Base-by-base conservation (phyloP, 139 green algal species). In the Volvox africanus region DNA sequence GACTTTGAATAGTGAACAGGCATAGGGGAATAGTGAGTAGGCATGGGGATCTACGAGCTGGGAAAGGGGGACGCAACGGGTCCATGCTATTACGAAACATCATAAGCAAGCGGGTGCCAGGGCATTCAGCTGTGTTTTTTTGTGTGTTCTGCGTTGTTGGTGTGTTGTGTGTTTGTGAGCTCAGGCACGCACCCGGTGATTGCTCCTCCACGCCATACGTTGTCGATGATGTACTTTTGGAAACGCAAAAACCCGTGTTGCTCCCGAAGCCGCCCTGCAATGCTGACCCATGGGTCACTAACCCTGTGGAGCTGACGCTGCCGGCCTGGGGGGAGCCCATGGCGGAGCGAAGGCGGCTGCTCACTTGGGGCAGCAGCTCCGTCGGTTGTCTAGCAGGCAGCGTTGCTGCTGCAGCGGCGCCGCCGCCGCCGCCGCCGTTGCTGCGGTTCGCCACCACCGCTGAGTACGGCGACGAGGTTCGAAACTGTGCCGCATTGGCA, bases 381-480 rank as follows among this genome's bases (percentile, higher is more conserved):
- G 44, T 55, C 44, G 44, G 9, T 55, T 55, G 44, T 9, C 44
- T 55, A 55, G 44, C 44, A 55, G 44, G 44, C 44, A 55, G 44
- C 44, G 85, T 68, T 80, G 67, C 26, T 67, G 85, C 16, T 26
- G 82, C 82, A n/a, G 5, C 62, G 28, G 5, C 62, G 1, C 19
- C 61, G 62, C 30, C 5, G 19, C 78, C 78, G 35, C 16, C 76
- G 76, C 33, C 16, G 30, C 13, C 75, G 75, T 13, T 19, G 76
- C 76, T 32, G 12, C 13, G 17, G 76, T 18, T 26, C 76, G 32
- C 33, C 76, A 20, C 33, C 33, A 11, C 16, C 33, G 1, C 77
- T 14, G 77, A 82, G 77, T 61, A 82, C 77, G 77, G 77, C 77
- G 77, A 82, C 32, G 77, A 61, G 14, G 77, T 32, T 36, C 77